phyloP scores from a whole-genome alignment of 2,329 filamentous ascomycete species.

The Botrytis squamosa region DNA sequence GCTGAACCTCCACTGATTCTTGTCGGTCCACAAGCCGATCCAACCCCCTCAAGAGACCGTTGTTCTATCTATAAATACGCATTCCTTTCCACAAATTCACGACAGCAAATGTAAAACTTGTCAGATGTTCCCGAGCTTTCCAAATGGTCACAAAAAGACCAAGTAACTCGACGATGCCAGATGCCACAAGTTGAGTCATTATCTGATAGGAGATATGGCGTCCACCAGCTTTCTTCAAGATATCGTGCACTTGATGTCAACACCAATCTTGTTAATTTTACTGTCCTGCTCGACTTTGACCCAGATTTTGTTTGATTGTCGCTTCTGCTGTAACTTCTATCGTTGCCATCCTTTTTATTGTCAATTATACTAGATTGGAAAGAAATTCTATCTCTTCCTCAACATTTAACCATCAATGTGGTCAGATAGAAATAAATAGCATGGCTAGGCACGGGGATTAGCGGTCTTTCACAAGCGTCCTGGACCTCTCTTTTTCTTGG shows the following conservation, averaged over 20 bases:
- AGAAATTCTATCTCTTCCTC: background rate
- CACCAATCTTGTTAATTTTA: background rate
- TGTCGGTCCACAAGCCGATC: no score
- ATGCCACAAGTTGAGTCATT: background rate
- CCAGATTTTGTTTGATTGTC: background rate
- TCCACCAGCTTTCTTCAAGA: background rate
- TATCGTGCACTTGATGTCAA: background rate
- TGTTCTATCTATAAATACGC: background rate
- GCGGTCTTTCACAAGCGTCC: background rate
- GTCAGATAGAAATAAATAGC: background rate
- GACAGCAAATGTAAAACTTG: rapidly evolving
- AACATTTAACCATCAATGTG: background rate
- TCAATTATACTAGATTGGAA: rapidly evolving
- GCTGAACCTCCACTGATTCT: background rate
- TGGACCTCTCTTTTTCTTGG: background rate
- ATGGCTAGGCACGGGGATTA: background rate
- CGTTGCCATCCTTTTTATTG: background rate
- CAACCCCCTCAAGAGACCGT: background rate
- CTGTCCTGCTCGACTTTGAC: background rate
- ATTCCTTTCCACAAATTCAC: background rate
- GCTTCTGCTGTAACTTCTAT: background rate
- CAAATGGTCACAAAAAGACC: rapidly evolving
- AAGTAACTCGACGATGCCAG: background rate
- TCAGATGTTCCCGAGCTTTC: background rate
- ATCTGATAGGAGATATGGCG: background rate